These are phyloP conservation scores for Colletotrichum higginsianum DNA, from an alignment of 2,329 filamentous ascomycete species.

Conservation along the genomic window DNA sequence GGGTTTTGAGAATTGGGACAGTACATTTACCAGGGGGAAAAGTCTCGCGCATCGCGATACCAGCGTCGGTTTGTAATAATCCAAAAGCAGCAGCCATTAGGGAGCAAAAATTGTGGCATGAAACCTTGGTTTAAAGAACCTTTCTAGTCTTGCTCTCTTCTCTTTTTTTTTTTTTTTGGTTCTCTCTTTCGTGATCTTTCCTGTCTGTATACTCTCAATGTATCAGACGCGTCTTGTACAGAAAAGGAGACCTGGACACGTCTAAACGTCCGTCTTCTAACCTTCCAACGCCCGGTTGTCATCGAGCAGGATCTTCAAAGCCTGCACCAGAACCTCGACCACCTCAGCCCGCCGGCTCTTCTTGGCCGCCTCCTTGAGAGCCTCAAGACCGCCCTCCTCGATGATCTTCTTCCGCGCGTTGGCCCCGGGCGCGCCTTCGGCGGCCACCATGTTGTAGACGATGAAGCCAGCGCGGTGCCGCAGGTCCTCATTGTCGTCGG, in stretches of 20 bases:
- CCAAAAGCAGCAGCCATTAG: background rate
- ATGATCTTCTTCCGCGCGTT: slow-evolving; percentile 73
- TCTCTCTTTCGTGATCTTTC: slow-evolving; percentile 15
- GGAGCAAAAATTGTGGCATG: background rate
- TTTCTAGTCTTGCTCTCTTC: slow-evolving; percentile 7
- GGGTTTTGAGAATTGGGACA: background rate
- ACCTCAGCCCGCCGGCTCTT: slow-evolving; percentile 79
- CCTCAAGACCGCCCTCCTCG: slow-evolving; percentile 74
- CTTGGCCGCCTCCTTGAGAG: slow-evolving; percentile 79
- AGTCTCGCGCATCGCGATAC: slow-evolving; percentile 24
- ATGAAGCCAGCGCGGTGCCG: slow-evolving; percentile 82
- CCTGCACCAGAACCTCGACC: slow-evolving; percentile 78
- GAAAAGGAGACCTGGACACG: slow-evolving; percentile 1
- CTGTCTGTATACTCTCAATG: slow-evolving; percentile 34
- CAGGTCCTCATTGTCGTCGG: slow-evolving; percentile 79
- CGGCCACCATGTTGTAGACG: slow-evolving; percentile 79
- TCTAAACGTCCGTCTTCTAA: background rate
- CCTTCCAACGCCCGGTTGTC: slow-evolving; percentile 44
- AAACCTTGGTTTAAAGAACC: background rate
- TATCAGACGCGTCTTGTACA: slow-evolving; percentile 18
- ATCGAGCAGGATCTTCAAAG: slow-evolving; percentile 77
- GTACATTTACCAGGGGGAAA: no score
- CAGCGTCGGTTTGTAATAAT: slow-evolving; percentile 17
- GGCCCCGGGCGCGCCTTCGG: slow-evolving; percentile 76
- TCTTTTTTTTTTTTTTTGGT: no score